These are phyloP conservation scores for Pleurotus sapidus DNA, from an alignment of 768 basidiomycete genomes.

Conservation along the genomic window DNA sequence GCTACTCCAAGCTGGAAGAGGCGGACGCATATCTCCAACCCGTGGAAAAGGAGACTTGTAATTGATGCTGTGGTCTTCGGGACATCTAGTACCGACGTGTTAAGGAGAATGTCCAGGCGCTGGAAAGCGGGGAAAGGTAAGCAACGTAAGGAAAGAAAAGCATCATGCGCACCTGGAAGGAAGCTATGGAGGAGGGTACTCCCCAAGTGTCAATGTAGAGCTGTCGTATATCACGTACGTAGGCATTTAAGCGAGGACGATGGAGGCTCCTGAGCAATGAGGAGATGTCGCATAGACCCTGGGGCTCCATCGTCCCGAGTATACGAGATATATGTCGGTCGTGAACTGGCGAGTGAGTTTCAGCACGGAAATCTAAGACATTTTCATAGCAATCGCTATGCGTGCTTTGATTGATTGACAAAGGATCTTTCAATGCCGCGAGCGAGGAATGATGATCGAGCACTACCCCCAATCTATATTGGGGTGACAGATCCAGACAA, in stretches of 20 bases:
- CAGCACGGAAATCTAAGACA: slow-evolving; percentile 34
- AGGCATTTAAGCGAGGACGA: background rate
- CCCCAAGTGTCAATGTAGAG: background rate
- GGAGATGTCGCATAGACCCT: background rate
- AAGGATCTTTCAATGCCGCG: slow-evolving; percentile 36
- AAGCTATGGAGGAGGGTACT: background rate
- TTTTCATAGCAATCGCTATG: slow-evolving; percentile 13
- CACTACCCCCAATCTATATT: slow-evolving; percentile 33
- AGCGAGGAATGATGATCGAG: slow-evolving; percentile 49
- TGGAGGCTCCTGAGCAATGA: background rate
- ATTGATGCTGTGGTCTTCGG: background rate
- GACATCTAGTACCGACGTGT: background rate
- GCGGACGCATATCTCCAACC: background rate
- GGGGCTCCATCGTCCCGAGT: background rate
- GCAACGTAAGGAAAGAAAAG: background rate
- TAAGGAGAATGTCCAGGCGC: background rate
- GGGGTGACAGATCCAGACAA: background rate
- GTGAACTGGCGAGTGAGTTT: slow-evolving; percentile 28
- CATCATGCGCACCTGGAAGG: background rate
- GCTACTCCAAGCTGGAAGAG: background rate
- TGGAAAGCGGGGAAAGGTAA: background rate
- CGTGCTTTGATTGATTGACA: slow-evolving; percentile 10
- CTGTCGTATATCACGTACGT: background rate
- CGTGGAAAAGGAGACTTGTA: background rate
- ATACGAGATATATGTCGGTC: slow-evolving; percentile 19